These are phyloP conservation scores for Eustoma russellianum DNA, from an alignment of 257 asterid genomes.

Conservation along the genomic window DNA sequence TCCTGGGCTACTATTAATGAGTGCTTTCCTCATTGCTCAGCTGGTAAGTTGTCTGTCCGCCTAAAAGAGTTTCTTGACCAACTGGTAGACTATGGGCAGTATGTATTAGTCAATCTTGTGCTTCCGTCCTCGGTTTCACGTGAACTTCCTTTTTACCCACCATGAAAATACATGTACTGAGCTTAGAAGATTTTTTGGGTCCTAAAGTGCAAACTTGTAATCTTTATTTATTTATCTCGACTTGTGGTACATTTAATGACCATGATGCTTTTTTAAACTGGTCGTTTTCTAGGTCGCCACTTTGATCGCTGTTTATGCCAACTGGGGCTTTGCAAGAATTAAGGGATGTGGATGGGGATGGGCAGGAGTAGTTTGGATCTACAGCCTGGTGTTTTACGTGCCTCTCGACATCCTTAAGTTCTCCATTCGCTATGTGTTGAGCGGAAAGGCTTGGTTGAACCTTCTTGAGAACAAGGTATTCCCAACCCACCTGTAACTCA, in stretches of 20 bases:
- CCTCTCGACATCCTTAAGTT: constrained; percentile 84
- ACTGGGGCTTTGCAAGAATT: constrained; percentile 77
- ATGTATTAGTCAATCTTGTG: too few species aligned
- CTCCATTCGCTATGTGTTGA: constrained; percentile 64
- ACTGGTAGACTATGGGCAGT: too few species aligned
- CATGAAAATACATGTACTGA: too few species aligned
- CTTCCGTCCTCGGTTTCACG: background rate
- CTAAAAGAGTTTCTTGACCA: too few species aligned
- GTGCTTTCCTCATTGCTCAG: constrained; percentile 53
- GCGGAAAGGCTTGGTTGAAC: constrained; percentile 88
- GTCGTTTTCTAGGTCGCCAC: constrained; percentile 58
- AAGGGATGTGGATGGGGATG: constrained; percentile 96
- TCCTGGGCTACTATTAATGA: constrained; percentile 51
- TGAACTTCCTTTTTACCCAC: too few species aligned
- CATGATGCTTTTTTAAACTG: constrained; percentile 3
- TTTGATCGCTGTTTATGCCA: constrained; percentile 70
- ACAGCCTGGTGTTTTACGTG: constrained; percentile 50
- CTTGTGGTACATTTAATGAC: too few species aligned
- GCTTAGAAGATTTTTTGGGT: too few species aligned
- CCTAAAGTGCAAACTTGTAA: too few species aligned
- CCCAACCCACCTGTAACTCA: background rate
- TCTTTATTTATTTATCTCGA: too few species aligned
- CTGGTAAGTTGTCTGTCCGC: constrained; percentile 34
- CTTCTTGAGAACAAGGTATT: constrained; percentile 71
- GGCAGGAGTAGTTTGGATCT: constrained; percentile 94